A percentile compares a stretch with the other conserved stretches of the same genome.
Conservation (phyloP, 306 rosid genomes). For the Geum urbanum region DNA sequence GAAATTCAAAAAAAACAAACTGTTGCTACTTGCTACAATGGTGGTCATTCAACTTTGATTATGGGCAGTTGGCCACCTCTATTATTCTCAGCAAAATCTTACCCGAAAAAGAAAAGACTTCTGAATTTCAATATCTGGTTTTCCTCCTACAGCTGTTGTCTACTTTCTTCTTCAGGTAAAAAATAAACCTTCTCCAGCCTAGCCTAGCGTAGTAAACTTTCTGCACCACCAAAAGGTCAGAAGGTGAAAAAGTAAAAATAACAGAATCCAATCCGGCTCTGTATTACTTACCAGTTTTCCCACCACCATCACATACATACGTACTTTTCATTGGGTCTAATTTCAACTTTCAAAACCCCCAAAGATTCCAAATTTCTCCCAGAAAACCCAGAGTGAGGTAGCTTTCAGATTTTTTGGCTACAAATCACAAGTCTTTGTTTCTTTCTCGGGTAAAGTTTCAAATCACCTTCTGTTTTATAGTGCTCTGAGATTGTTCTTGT, state of each 20-base stretch:
- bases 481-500: constrained; percentile 11
- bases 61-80: constrained; percentile 6
- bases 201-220: constrained; percentile 24
- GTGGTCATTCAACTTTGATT: not conserved
- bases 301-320: constrained; percentile 15
- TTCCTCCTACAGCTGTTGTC: not conserved
- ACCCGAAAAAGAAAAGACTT: not conserved
- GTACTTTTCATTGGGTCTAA: constrained; percentile 3
- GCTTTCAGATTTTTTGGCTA: constrained; percentile 45
- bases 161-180: not conserved
- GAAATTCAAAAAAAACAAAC: constrained; percentile 20
- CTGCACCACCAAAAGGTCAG: constrained; percentile 14
- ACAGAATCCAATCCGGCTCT: constrained; percentile 3
- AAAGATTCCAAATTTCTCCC: constrained; percentile 28
- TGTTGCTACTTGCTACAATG: not conserved
- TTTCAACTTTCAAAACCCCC: constrained; percentile 16
- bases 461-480: constrained; percentile 5
- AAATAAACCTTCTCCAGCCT: not conserved
- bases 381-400: constrained; percentile 33
- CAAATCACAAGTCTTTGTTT: constrained; percentile 32
- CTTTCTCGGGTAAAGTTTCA: constrained; percentile 28
- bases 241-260: not conserved
- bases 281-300: constrained; percentile 11
- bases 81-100: not conserved
- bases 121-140: not conserved